Conservation (phyloP, 257 asterid genomes). For the Nemophila menziesii region DNA sequence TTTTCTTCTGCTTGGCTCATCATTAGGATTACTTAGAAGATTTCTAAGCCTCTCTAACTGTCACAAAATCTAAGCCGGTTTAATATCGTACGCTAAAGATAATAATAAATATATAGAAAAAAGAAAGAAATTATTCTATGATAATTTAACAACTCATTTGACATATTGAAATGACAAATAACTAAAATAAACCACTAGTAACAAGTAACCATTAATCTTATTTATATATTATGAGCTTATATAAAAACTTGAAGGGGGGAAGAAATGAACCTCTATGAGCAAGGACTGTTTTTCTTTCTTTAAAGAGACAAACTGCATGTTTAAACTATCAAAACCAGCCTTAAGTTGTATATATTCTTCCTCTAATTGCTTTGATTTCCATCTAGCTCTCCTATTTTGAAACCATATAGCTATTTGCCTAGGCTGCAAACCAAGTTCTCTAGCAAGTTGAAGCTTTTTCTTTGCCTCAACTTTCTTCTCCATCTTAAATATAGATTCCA, state of each 20-base stretch:
- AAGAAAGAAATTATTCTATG: background rate
- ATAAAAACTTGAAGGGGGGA: background rate
- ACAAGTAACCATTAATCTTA: background rate
- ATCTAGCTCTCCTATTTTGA: conserved; percentile 60
- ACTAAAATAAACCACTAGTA: background rate
- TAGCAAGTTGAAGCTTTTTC: conserved; percentile 40
- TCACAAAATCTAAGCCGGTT: background rate
- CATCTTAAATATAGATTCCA: conserved; percentile 39
- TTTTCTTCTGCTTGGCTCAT: background rate
- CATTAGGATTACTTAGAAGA: conserved; percentile 8
- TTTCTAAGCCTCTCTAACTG: conserved; percentile 40
- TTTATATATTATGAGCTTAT: background rate
- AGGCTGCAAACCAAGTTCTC: conserved; percentile 49
- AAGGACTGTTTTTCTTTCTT: conserved; percentile 34
- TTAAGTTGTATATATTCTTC: conserved; percentile 23
- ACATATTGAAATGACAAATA: no score
- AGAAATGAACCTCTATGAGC: conserved; percentile 26
- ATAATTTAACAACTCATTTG: no score
- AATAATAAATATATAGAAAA: background rate
- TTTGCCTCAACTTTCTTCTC: conserved; percentile 43
- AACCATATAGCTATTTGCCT: conserved; percentile 71
- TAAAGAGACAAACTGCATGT: conserved; percentile 23
- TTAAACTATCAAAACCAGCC: conserved; percentile 24
- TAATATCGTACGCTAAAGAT: background rate
- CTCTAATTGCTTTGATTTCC: conserved; percentile 58